Base-by-base conservation (phyloP, 805 yeast species). In the Saccharomycopsis oosterbeekiorum region DNA sequence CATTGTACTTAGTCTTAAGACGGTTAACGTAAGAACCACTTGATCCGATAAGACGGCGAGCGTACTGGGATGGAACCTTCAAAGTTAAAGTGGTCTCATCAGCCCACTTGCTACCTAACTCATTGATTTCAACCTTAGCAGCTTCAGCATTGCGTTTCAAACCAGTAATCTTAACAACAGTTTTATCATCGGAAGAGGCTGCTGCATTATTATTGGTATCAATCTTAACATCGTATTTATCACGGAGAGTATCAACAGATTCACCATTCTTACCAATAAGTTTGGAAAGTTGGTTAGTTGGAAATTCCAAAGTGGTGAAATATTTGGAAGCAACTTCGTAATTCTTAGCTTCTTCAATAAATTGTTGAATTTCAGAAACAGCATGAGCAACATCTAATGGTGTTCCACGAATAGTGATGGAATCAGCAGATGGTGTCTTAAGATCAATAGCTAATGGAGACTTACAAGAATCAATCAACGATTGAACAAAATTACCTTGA, bases 241-340 rank as follows among this genome's bases (percentile, higher is more conserved):
- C 89, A 65, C 87, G 80, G 63, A 90, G 72, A 57, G 81, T 76
- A 67, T 82, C 81, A 69, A 94, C 75, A 70, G 84, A 83, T 53
- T 89, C 75, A 60, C 99, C 99, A 64, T 83, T 88, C 70, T 86
- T 88, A 67, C 99, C 99, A 72, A 94, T 90, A 59, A 96, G 78
- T 74, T 94, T 84, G 36, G 94, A 80, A 63, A 93, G 76, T 56
- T 84, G 81, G 58, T 78, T 75, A 1, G 84, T 73, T 64, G 97
- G 96, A 70, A 90, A 84, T 37, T 76, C 78, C 59, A 86, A 70
- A 47, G 74, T 73, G 19, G 81, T 74, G 17, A 80, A 70, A 61
- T 75, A 79, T 54, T 78, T 75, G 60, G 76, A 72, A 41, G 76
- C 73, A 50, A 78, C 78, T 62, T 77, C 80, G 67, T 76, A 75